Evolutionary conservation across 1,284 basidiomycete genomes (phyloP), one percentile per base, ranked within the genome.

Genomic region (Ustilago loliicola): DNA sequence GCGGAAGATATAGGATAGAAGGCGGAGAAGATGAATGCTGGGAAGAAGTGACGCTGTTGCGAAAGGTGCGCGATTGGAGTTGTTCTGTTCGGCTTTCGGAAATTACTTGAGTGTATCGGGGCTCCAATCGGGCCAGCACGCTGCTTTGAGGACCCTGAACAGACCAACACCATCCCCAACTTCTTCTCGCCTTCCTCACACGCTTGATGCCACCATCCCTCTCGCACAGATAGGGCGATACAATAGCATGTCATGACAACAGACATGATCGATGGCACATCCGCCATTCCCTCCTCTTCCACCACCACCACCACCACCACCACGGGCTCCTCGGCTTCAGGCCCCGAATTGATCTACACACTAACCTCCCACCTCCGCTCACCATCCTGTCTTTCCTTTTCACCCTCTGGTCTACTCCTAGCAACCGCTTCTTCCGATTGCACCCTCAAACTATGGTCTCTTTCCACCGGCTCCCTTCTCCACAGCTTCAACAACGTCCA

Each of bases 321-420:
- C 32, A 34, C 5, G 11, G 11, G 32, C 32, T 34, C 56, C 61
- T 0, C 7, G n/a, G n/a, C n/a, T n/a, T n/a, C n/a, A n/a, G n/a
- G n/a, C n/a, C n/a, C n/a, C n/a, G n/a, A 62, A 21, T 80, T 87
- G 2, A 57, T 83, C 21, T 87, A 87, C 66, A 87, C 87, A 0
- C 80, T 90, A 0, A 61, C 67, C 9, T 89, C 87, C 0, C 89
- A 90, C 80, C 71, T 82, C 3, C 85, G 87, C 29, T 77, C 84
- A 3, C 82, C 89, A 23, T 88, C 89, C 1, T 81, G 86, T 2
- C 69, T 89, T 21, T 80, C 80, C 21, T 89, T 90, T 82, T 88
- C 88, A 1, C 86, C 87, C 0, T 86, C 88, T 65, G 89, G 89
- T 0, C 57, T 66, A 11, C 83, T 77, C n/a, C 79, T 90, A 9